A percentile compares a stretch with the other conserved stretches of the same genome.
Evolutionary conservation across 768 basidiomycete species (phyloP).

Genomic region (Cubamyces lactineus): DNA sequence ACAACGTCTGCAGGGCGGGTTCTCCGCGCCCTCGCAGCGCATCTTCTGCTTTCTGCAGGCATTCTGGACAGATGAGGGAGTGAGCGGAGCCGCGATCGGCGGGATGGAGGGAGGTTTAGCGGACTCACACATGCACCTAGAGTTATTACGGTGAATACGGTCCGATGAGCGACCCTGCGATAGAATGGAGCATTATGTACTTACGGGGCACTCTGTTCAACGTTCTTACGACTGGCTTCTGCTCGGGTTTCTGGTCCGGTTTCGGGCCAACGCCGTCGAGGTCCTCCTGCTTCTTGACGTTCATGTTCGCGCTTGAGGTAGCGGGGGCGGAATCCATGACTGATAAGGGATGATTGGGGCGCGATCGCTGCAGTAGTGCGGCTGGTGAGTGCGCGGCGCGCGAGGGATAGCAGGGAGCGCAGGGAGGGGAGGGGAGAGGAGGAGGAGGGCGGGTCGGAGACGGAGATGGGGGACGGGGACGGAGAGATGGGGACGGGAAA

Average conservation of each 20-base stretch:
- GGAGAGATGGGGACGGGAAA: neutral
- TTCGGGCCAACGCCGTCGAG: conserved; percentile 48
- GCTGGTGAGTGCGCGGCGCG: neutral
- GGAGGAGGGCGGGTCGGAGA: conserved; percentile 15
- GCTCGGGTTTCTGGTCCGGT: conserved; percentile 57
- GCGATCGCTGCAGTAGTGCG: conserved; percentile 2
- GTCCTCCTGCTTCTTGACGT: conserved; percentile 67
- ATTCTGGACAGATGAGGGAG: conserved; percentile 57
- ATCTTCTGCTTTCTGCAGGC: conserved; percentile 96
- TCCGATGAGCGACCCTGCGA: conserved; percentile 19
- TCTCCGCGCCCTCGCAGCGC: conserved; percentile 96
- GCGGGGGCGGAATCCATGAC: conserved; percentile 31
- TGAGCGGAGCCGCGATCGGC: conserved; percentile 5
- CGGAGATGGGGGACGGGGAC: conserved; percentile 3
- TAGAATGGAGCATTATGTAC: conserved; percentile 38
- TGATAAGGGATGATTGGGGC: conserved; percentile 10
- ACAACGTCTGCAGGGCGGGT: conserved; percentile 95
- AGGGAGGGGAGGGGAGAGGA: conserved; percentile 15
- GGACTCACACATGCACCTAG: conserved; percentile 78
- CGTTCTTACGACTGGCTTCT: conserved; percentile 75
- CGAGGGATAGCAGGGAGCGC: conserved; percentile 8
- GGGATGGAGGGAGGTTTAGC: conserved; percentile 22
- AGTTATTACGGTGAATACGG: conserved; percentile 27
- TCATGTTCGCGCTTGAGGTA: conserved; percentile 20
- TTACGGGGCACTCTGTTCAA: conserved; percentile 86